Conservation (phyloP, 2,329 filamentous ascomycete species). For the Drechslerella dactyloides region DNA sequence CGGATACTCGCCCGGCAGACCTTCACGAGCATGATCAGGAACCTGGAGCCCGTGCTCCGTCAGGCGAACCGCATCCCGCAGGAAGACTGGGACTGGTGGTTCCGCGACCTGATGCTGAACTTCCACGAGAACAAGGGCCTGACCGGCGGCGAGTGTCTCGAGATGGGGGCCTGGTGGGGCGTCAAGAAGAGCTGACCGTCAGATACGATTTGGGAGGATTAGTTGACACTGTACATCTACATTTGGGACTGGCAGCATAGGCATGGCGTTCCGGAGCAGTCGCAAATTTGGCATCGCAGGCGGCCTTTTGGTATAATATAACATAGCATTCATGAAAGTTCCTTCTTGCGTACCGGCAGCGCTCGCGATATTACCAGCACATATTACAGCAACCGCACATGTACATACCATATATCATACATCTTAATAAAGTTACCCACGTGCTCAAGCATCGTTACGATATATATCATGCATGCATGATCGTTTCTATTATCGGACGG, state of each 20-base stretch:
- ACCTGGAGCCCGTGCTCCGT: conserved; percentile 79
- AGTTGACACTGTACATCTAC: neutral
- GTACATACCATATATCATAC: too few relatives aligned
- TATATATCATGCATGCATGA: too few relatives aligned
- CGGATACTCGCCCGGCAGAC: conserved; percentile 54
- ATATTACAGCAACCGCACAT: too few relatives aligned
- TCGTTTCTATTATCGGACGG: neutral
- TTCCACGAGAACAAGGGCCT: conserved; percentile 79
- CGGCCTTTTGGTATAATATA: neutral
- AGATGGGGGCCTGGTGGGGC: conserved; percentile 71
- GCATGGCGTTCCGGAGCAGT: conserved; percentile 19
- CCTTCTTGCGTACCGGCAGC: neutral
- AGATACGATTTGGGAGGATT: neutral
- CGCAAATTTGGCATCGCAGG: too few relatives aligned
- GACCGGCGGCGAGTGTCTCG: conserved; percentile 82
- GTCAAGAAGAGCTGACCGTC: conserved; percentile 61
- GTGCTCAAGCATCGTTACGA: too few relatives aligned
- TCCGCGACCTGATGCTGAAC: conserved; percentile 83
- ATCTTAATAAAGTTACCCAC: too few relatives aligned
- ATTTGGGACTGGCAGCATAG: conserved; percentile 14
- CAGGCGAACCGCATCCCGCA: conserved; percentile 84
- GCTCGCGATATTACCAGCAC: neutral
- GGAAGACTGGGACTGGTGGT: conserved; percentile 92
- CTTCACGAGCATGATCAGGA: conserved; percentile 62
- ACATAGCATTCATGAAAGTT: neutral